These are phyloP conservation scores for Paramecium tetraurelia DNA, from an alignment of 73 alveolate genomes.

Conservation along the genomic window DNA sequence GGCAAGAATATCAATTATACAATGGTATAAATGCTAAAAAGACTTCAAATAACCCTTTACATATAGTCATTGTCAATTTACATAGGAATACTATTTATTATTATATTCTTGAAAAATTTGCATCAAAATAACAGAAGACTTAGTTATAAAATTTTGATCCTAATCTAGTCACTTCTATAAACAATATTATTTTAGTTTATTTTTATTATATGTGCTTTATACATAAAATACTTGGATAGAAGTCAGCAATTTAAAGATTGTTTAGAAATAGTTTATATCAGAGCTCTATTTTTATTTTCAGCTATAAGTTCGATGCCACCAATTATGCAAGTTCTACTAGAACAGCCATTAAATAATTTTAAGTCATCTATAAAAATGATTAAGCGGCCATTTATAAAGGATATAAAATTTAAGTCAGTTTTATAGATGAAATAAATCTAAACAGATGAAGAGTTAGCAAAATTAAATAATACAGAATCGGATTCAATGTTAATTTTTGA, in stretches of 20 bases:
- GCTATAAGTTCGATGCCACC: conserved; percentile 42
- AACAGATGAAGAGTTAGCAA: conserved; percentile 17
- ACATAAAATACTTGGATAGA: background rate
- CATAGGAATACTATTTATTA: background rate
- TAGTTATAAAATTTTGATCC: background rate
- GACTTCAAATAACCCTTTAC: background rate
- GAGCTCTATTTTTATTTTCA: conserved; percentile 14
- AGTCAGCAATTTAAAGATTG: background rate
- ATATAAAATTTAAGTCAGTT: conserved; percentile 18
- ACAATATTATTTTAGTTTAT: background rate
- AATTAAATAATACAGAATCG: background rate
- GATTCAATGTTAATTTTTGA: background rate
- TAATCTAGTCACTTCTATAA: background rate
- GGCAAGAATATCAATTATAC: background rate
- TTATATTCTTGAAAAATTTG: background rate
- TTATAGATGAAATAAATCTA: background rate
- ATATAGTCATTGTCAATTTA: background rate
- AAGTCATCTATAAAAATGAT: background rate
- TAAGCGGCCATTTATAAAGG: background rate
- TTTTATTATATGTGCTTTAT: background rate
- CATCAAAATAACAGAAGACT: background rate
- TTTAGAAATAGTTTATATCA: background rate
- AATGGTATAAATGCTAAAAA: background rate
- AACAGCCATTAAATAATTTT: background rate
- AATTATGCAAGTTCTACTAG: background rate